Base-by-base conservation (phyloP, 2,329 filamentous ascomycete species). In the Fusarium metavorans region DNA sequence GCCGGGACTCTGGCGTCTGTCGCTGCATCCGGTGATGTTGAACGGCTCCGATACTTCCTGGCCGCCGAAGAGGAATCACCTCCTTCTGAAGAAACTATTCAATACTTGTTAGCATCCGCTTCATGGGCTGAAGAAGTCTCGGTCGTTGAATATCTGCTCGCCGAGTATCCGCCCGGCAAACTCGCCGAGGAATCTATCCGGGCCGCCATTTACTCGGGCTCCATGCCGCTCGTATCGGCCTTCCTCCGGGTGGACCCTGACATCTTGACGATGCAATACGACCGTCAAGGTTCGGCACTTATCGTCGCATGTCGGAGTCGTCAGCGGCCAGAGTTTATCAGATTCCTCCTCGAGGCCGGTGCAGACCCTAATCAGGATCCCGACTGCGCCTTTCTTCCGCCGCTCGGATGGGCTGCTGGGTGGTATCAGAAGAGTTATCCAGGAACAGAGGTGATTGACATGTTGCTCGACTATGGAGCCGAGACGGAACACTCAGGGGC, bases 281-380 rank as follows among this genome's bases (percentile, higher is more conserved):
- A 70, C 14, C 45, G n/a, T 7, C 57, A 62, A 10, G 72, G 72
- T 18, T 59, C 72, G 5, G 66, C 70, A 18, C 59, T 74, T 18
- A 52, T 60, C 9, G 62, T 66, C n/a, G 72, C 72, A 6, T 74
- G 70, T 52, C 54, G 66, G 67, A 35, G 58, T 45, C 50, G 54
- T 11, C 60, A 68, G 43, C 34, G 59, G 5, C 16, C 54, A 13
- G 66, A 70, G 7, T 70, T 60, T 20, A 39, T 74, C 27, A 43
- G 32, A 16, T 70, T 66, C 25, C 37, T 74, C 1, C 71, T 74
- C 54, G 64, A 70, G 10, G 18, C 43, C 2, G 71, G 71, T 20
- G 69, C 66, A n/a, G 71, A 74, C 34, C 71, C 71, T 4, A 72
- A 73, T 4, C 32, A 35, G 10, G 56, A 58, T 34, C 30, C 56